Conservation (phyloP, 1,284 basidiomycete species). For the Pseudozyma sp. region DNA sequence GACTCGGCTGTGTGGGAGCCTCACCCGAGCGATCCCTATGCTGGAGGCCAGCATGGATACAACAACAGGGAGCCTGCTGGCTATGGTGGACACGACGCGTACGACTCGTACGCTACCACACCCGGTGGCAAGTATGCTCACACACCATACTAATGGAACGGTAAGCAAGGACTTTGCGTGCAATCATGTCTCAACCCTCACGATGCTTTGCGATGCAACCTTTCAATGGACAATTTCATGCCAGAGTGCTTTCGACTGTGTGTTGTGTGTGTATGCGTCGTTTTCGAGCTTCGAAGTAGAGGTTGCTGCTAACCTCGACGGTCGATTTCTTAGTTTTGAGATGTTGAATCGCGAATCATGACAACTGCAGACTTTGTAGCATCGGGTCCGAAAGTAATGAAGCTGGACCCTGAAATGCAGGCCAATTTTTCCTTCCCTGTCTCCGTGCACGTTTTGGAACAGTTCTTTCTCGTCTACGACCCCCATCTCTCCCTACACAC, state of each 20-base stretch:
- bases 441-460: background rate
- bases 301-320: too few species aligned
- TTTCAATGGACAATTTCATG: conserved; percentile 15
- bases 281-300: background rate
- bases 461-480: conserved; percentile 3
- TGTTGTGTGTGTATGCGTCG: background rate
- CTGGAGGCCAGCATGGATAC: conserved; percentile 11
- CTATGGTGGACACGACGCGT: conserved; percentile 10
- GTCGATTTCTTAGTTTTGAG: too few species aligned
- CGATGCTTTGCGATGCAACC: too few species aligned
- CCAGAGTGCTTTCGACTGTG: background rate
- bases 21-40: conserved; percentile 22
- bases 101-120: conserved; percentile 36
- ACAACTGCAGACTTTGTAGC: too few species aligned
- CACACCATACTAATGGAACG: conserved; percentile 14
- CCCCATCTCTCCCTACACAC: background rate
- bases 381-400: conserved; percentile 13
- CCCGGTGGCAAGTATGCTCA: conserved; percentile 25
- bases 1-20: conserved; percentile 59
- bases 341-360: background rate
- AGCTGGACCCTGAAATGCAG: conserved; percentile 28
- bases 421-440: background rate
- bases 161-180: background rate
- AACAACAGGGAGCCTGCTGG: background rate
- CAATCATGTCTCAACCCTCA: background rate